Percentiles rank a stretch among this genome's conserved stretches.
Evolutionary conservation across 2,329 filamentous ascomycete species (phyloP).

Genomic region (Aureobasidium sp.): DNA sequence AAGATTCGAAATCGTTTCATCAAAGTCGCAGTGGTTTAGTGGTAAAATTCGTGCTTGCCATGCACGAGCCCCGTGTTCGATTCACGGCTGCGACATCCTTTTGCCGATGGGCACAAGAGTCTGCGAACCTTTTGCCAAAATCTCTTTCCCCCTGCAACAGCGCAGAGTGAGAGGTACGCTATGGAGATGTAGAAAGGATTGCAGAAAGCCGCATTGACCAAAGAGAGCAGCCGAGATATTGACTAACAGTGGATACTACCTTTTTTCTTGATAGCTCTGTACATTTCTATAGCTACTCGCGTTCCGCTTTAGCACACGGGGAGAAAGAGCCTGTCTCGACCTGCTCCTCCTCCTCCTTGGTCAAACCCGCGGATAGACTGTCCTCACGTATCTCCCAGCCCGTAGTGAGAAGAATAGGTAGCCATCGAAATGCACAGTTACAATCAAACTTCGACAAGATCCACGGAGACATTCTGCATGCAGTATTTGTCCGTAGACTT

Average conservation of each 20-base stretch:
- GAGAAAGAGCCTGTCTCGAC: no score
- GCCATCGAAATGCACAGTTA: not conserved
- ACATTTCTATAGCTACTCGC: no score
- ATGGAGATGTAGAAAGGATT: no score
- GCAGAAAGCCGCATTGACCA: no score
- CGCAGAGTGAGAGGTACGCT: no score
- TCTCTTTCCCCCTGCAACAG: no score
- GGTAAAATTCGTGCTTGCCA: conserved; percentile 16
- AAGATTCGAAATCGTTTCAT: not conserved
- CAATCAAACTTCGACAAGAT: not conserved
- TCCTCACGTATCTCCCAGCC: not conserved
- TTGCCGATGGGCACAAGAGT: not conserved
- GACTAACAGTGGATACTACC: no score
- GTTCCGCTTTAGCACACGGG: no score
- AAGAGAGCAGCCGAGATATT: no score
- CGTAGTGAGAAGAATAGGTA: no score
- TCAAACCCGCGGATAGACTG: not conserved
- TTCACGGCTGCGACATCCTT: conserved; percentile 15
- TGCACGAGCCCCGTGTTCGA: conserved; percentile 16
- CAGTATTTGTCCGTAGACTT: not conserved
- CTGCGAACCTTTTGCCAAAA: not conserved
- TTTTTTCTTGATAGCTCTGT: no score
- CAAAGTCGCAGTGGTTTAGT: conserved; percentile 16
- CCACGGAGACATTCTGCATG: not conserved
- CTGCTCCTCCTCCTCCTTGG: not conserved